Base-by-base conservation (phyloP, 352 stramenopile genomes). In the Blastocystis hominis region DNA sequence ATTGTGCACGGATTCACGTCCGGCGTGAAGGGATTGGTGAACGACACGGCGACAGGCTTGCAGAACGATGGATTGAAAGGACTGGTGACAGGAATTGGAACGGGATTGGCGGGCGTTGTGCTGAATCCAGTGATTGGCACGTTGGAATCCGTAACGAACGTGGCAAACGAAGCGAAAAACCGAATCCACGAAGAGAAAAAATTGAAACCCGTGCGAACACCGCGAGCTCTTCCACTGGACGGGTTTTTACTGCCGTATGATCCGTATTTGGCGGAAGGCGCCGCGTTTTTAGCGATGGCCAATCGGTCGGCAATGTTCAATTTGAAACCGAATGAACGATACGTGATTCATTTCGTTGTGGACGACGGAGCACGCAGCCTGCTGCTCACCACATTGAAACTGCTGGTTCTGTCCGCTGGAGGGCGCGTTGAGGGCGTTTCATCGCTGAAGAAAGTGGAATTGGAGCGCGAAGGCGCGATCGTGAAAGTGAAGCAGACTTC, bases 21-120 rank as follows among this genome's bases (percentile, higher is more conserved):
- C 0, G 94, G 94, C 5, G 91, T 97, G 5, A 95, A 93, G 0
- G 94, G 94, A 0, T 92, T 97, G 42, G 92, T 97, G 75, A 95
- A 93, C 10, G 92, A 95, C 46, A 94, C 94, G 34, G 92, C 93
- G 9, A 90, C 94, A 63, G 94, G 94, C 1, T 93, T 93, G 0
- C 93, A 96, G 86, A 92, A 94, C 76, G 93, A 95, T 72, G 94
- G 94, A 9, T 90, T 96, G 4, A 61, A 70, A 53, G 87, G 87
- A 9, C 47, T 70, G 62, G 59, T 88, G 15, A 47, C 90, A 78
- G 93, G 93, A 5, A 90, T 96, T 7, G 93, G 93, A 10, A 94
- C 93, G 54, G 93, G 93, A 1, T 81, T 96, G 7, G 92, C 96
- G 24, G 93, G 93, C 13, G 92, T 95, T 15, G 93, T 93, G 0